A percentile compares a stretch with the other conserved stretches of the same genome.
phyloP scores from a whole-genome alignment of 2,329 filamentous ascomycete species.

The Gnomoniopsis sp. region DNA sequence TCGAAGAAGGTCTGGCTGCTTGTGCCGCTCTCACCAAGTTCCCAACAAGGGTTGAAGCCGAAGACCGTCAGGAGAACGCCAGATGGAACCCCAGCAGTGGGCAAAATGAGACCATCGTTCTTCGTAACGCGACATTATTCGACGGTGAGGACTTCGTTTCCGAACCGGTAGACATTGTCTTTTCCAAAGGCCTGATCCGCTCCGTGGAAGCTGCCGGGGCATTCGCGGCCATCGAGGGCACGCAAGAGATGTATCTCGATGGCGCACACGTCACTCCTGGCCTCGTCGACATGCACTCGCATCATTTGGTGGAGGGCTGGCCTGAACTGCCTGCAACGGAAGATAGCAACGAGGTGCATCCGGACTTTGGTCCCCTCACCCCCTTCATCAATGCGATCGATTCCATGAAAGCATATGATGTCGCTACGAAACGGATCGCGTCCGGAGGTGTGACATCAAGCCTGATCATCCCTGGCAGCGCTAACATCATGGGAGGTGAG shows the following conservation, averaged over 20 bases:
- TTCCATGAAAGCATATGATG: constrained; percentile 39
- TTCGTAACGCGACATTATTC: constrained; percentile 40
- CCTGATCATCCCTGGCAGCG: constrained; percentile 41
- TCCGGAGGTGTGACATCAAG: constrained; percentile 43
- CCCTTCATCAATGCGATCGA: constrained; percentile 36
- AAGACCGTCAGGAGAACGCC: constrained; percentile 28
- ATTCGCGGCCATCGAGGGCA: constrained; percentile 10
- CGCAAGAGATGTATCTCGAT: constrained; percentile 27
- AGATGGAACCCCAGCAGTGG: constrained; percentile 37
- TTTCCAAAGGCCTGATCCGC: constrained; percentile 35
- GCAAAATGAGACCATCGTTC: constrained; percentile 32
- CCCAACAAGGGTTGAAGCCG: constrained; percentile 3
- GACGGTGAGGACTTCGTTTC: constrained; percentile 35
- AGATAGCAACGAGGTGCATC: constrained; percentile 36
- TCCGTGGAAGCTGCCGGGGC: constrained; percentile 25
- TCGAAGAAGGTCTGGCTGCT: constrained; percentile 9
- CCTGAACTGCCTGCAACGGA: constrained; percentile 28
- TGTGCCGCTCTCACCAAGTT: constrained; percentile 9
- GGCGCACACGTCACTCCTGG: constrained; percentile 41
- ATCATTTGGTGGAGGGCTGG: constrained; percentile 34
- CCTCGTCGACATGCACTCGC: constrained; percentile 44
- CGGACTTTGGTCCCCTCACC: constrained; percentile 31
- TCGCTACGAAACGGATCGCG: constrained; percentile 33
- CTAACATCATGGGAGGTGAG: constrained; percentile 44
- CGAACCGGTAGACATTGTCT: constrained; percentile 33